Evolutionary conservation across 1,139 yeast genomes (phyloP).

Genomic region (Protomyces arabidopsidicola): DNA sequence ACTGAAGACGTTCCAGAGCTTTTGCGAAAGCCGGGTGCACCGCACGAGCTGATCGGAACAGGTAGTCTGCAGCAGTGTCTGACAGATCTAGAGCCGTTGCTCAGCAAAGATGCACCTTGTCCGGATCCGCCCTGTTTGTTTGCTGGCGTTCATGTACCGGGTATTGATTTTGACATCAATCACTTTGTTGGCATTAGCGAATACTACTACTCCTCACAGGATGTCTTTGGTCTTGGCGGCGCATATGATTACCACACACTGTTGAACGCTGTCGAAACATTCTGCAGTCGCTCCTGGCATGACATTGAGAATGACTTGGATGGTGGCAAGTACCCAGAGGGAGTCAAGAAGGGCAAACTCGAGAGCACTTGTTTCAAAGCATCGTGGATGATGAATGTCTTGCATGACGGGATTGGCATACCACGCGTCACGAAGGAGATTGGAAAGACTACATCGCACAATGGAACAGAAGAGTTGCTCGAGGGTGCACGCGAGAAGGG

Average conservation of each 20-base stretch:
- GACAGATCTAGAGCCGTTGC: conserved; percentile 51
- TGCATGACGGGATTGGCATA: conserved; percentile 70
- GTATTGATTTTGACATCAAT: conserved; percentile 62
- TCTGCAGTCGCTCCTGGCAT: conserved; percentile 48
- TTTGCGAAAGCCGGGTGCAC: not conserved
- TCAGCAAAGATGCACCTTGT: conserved; percentile 45
- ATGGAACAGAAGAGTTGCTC: conserved; percentile 35
- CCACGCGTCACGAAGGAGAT: conserved; percentile 41
- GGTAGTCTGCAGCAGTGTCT: conserved; percentile 59
- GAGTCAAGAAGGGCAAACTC: conserved; percentile 45
- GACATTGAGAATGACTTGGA: conserved; percentile 42
- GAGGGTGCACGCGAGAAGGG: conserved; percentile 34
- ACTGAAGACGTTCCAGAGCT: conserved; percentile 21
- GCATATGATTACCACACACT: conserved; percentile 43
- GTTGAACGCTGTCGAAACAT: conserved; percentile 46
- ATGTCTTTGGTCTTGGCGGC: conserved; percentile 45
- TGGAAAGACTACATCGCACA: conserved; percentile 12
- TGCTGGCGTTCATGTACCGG: conserved; percentile 52
- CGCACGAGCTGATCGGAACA: conserved; percentile 50
- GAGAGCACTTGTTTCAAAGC: conserved; percentile 60
- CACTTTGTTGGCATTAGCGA: conserved; percentile 78
- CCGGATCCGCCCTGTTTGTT: conserved; percentile 44
- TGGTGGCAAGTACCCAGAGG: conserved; percentile 37
- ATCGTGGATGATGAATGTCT: conserved; percentile 64
- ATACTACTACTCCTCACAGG: conserved; percentile 67